phyloP scores from a whole-genome alignment of 2,329 filamentous ascomycete species.

The Pestalotiopsis sp. region DNA sequence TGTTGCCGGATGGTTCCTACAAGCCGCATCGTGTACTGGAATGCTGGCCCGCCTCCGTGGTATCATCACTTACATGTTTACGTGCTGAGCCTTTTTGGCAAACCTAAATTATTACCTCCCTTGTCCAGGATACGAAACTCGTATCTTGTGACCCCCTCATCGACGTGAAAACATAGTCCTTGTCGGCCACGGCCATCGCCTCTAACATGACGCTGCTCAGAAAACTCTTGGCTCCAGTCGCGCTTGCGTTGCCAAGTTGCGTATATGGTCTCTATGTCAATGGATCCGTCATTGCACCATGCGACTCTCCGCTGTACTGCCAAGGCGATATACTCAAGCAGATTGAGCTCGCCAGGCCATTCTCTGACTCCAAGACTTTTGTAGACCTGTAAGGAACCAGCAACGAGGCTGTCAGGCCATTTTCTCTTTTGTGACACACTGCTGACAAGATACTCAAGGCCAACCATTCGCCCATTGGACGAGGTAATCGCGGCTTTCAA shows the following conservation, averaged over 20 bases:
- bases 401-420: too few relatives aligned
- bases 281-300: constrained; percentile 63
- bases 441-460: constrained; percentile 42
- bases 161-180: neutral
- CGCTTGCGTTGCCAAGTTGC: constrained; percentile 12
- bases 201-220: neutral
- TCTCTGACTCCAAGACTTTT: constrained; percentile 71
- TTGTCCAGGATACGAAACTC: neutral
- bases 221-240: neutral
- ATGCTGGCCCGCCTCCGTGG: neutral
- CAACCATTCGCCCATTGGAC: constrained; percentile 59
- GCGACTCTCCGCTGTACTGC: constrained; percentile 70
- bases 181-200: neutral
- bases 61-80: neutral
- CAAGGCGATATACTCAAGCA: constrained; percentile 64
- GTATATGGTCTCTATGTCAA: constrained; percentile 57
- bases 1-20: neutral
- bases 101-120: neutral
- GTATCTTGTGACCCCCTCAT: neutral
- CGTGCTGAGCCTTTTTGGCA: neutral
- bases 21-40: neutral
- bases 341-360: constrained; percentile 65
- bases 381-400: constrained; percentile 61
- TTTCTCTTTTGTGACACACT: neutral
- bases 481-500: constrained; percentile 65